Base-by-base conservation (phyloP, 2,329 filamentous ascomycete species). In the Monilinia aucupariae region DNA sequence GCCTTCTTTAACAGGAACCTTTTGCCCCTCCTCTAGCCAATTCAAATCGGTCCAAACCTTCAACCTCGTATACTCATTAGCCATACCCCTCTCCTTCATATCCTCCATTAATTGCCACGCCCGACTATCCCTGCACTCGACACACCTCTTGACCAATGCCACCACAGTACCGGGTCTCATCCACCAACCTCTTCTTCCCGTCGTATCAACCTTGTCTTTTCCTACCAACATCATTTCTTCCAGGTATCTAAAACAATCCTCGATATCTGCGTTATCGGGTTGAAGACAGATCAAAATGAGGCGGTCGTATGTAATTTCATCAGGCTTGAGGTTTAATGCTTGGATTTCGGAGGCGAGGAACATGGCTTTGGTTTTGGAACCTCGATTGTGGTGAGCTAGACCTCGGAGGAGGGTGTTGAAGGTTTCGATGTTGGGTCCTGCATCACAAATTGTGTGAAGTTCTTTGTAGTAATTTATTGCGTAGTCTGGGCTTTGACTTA, bases 311-410 rank as follows among this genome's bases (percentile, higher is more conserved):
- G 85, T 88, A 22, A 80, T 67, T n/a, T 75, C 71, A 64, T 85
- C 79, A 0, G 86, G 84, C 20, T 76, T 69, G 34, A 88, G 74
- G 9, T 76, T 76, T 10, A 85, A 74, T 12, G 80, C 77, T 7
- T 81, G 76, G 81, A 89, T 86, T 69, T 89, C 86, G 20, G 80
- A 78, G 12, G 84, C 80, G 2, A 88, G 74, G 69, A 85, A 87
- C 74, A 85, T 84, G 51, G 84, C 84, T 7, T 81, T 75, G 45
- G 82, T 77, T 63, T 83, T 82, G 63, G 80, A 78, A 8, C 71
- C 34, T 30, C 32, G 6, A 54, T 27, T 55, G 65, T 68, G 34
- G 66, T 68, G 39, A 68, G 63, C 65, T 45, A 64, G 71, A 45
- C 80, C 80, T 51, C 75, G 75, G 62, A 87, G 77, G 9, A 89